Evolutionary conservation across 2,329 filamentous ascomycete genomes (phyloP), one percentile per base, ranked within the genome.

Genomic region (Coleophoma cylindrospora): DNA sequence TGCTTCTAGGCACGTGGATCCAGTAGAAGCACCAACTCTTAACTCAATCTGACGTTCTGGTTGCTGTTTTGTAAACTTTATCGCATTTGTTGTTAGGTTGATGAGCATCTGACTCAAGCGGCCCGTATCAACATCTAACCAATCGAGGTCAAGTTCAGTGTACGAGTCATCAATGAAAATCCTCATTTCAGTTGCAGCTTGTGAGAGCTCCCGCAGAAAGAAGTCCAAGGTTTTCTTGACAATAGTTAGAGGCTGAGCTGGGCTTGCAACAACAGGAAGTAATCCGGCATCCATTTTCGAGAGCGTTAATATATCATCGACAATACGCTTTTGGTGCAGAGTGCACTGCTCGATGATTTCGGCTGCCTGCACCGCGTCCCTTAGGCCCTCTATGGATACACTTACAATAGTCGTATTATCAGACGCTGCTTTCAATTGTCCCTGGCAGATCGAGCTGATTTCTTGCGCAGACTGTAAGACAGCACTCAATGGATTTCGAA

Each of bases 261-360:
- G 81, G 27, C 84, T 80, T 1, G 86, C 86, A 0, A 86, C 85
- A 10, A 91, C 81, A 8, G 85, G 76, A 11, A 91, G 70, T 60
- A 90, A 77, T 37, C 85, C 83, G 1, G 85, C 87, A 61, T 91
- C 87, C 22, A 91, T 75, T 62, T 91, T 87, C 3, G 83, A 87
- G 59, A 87, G 76, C 12, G 83, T 87, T 32, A 88, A 68, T 34
- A 89, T 84, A 59, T 88, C 84, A 59, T 88, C 83, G 15, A 88
- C 81, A 44, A 89, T 87, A 7, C 82, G 73, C 66, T 90, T 91
- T 64, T 91, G 87, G 65, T 91, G 87, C 59, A 89, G 82, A 2
- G 87, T 84, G 57, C 87, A 91, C 6, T 87, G 76, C 21, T 83
- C 80, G 53, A 92, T 91, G 0, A 86, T 91, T 60, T 91, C 85